Evolutionary conservation across 2,329 filamentous ascomycete genomes (phyloP).

Genomic region (Macrophomina phaseolina): DNA sequence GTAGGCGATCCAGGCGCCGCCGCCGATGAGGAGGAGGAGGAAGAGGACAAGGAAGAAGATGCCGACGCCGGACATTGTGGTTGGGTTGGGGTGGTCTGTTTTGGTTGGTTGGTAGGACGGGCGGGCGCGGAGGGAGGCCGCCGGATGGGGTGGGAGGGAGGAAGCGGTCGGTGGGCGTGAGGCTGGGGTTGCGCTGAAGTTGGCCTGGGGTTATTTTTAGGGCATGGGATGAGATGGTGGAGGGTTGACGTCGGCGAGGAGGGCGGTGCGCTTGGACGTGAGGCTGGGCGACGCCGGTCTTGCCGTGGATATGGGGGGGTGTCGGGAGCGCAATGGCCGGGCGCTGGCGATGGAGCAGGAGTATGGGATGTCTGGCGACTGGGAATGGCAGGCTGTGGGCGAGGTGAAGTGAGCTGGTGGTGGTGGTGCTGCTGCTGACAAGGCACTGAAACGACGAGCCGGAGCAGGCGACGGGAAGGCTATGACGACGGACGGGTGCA

Average conservation of each 20-base stretch:
- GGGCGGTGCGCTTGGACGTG: conserved; percentile 1
- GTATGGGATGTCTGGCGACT: background rate
- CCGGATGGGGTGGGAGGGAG: background rate
- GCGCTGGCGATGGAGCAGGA: background rate
- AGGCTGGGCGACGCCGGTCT: background rate
- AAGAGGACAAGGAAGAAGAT: conserved; percentile 66
- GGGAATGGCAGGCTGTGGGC: background rate
- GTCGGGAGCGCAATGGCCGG: background rate
- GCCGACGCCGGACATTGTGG: conserved; percentile 23
- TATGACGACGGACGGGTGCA: conserved; percentile 16
- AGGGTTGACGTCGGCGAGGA: conserved; percentile 5
- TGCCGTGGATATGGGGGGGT: background rate
- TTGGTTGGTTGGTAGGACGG: background rate
- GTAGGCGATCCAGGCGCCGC: conserved; percentile 71
- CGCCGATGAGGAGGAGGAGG: conserved; percentile 71
- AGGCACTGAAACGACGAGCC: conserved; percentile 14
- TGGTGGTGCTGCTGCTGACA: background rate
- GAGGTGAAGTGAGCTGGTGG: background rate
- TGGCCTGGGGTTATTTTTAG: conserved; percentile 15
- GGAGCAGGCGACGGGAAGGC: conserved; percentile 12
- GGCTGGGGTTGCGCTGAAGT: conserved; percentile 7
- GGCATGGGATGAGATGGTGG: conserved; percentile 11
- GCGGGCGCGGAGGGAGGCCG: background rate
- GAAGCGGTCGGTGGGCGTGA: background rate
- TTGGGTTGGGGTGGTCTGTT: background rate